Base-by-base conservation (phyloP, 164 flowering plant genomes). In the Chimonanthus praecox region DNA sequence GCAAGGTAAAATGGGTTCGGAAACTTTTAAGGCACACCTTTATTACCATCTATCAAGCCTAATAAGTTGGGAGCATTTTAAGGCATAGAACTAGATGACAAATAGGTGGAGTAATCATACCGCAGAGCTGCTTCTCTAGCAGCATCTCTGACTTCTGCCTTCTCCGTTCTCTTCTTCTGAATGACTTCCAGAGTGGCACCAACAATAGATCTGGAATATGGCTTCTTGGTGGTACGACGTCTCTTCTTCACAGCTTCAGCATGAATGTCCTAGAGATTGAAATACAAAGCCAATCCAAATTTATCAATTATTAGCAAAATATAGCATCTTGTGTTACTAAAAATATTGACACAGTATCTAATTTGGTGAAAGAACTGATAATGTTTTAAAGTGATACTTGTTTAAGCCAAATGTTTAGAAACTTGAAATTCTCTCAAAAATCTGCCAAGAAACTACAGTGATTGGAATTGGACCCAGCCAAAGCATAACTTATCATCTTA, bases 181-280 rank as follows among this genome's bases (percentile, higher is more conserved):
- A 84, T 86, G 6, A 84, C 85, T 71, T 85, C 88, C 71, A 85
- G 77, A 58, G 86, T 81, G 45, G 84, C 85, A 58, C 88, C 88
- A 18, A 85, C 86, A 11, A 85, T 85, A 4, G 88, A 84, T 75
- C 88, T 79, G 2, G 86, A 85, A 67, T 80, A 85, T 11, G 86
- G 86, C 68, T 83, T 85, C 83, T 83, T 85, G 47, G 82, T 71
- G n/a, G 84, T 45, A 1, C 86, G 83, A 8, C 88, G 81, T 82
- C 88, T 85, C 83, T 83, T 85, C 76, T 72, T 83, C 44, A 80
- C 83, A 33, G 86, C 81, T 71, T 80, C 88, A 49, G 82, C 80
- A 58, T 85, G 84, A 13, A 83, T 72, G 70, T 83, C 88, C 86
- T 85, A 70, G 0, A 33, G 33, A 2, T 13, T 49, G 61, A 67